Conservation (phyloP, 148 eudicot species). For the Pharnaceum exiguum region DNA sequence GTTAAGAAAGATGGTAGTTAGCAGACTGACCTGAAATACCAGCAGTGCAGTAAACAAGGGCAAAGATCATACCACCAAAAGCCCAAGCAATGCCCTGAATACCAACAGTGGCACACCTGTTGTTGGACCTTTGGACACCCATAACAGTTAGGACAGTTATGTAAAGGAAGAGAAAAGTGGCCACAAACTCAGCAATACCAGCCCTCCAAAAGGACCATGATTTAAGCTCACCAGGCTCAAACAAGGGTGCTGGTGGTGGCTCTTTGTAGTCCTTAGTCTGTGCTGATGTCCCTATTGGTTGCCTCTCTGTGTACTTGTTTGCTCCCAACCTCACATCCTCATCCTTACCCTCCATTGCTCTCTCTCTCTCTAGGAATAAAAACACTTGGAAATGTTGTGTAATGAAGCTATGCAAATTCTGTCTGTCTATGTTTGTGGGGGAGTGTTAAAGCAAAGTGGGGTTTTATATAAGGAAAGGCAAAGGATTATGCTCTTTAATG, state of each 20-base stretch:
- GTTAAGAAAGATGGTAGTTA: too few species aligned
- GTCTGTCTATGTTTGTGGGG: neutral
- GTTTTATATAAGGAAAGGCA: slow-evolving; percentile 10
- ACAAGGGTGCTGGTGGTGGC: slow-evolving; percentile 43
- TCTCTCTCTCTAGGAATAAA: slow-evolving; percentile 7
- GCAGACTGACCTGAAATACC: slow-evolving; percentile 26
- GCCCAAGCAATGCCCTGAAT: slow-evolving; percentile 55
- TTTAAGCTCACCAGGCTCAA: slow-evolving; percentile 40
- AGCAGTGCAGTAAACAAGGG: slow-evolving; percentile 49
- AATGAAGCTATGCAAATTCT: too few species aligned
- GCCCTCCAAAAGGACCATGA: slow-evolving; percentile 53
- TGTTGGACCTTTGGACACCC: slow-evolving; percentile 30
- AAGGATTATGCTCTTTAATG: neutral
- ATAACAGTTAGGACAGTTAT: slow-evolving; percentile 42
- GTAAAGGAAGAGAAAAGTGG: slow-evolving; percentile 42
- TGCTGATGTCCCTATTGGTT: slow-evolving; percentile 39
- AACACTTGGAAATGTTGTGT: too few species aligned
- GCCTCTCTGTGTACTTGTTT: slow-evolving; percentile 39
- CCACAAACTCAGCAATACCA: slow-evolving; percentile 47
- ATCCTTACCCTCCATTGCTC: slow-evolving; percentile 34
- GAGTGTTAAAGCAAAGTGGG: neutral
- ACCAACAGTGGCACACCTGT: slow-evolving; percentile 35
- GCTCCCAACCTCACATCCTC: slow-evolving; percentile 43
- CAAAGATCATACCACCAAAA: slow-evolving; percentile 56
- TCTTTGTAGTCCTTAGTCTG: slow-evolving; percentile 46